phyloP scores from a whole-genome alignment of 108 stramenopile genomes.

The Thalassiosira profunda region DNA sequence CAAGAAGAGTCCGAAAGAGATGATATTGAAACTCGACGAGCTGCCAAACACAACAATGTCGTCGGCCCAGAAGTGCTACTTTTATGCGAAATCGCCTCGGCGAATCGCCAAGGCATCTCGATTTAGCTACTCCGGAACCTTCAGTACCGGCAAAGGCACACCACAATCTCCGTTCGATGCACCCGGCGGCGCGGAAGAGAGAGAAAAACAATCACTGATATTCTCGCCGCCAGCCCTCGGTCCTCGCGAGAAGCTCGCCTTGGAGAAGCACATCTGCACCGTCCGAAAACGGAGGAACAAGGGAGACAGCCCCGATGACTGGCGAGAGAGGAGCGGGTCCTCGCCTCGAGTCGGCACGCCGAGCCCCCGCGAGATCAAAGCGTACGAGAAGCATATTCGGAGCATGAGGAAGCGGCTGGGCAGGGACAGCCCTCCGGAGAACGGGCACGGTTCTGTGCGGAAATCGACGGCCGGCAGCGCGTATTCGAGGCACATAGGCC shows the following conservation, averaged over 20 bases:
- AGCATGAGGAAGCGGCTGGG: slow-evolving; percentile 3
- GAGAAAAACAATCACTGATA: neutral
- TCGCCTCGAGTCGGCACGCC: neutral
- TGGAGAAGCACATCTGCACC: neutral
- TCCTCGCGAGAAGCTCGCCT: neutral
- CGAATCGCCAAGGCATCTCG: neutral
- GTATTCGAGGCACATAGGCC: too few relatives aligned
- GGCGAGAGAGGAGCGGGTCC: neutral
- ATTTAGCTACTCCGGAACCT: neutral
- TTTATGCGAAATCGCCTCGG: too few relatives aligned
- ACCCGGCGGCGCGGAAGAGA: neutral
- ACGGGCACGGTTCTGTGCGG: neutral
- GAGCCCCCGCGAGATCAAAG: slow-evolving; percentile 8
- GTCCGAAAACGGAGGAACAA: neutral
- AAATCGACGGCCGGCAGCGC: too few relatives aligned
- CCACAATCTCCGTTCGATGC: neutral
- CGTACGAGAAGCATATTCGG: slow-evolving; percentile 9
- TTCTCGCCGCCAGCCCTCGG: neutral
- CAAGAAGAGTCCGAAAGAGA: too few relatives aligned
- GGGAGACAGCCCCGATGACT: neutral
- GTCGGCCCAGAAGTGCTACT: slow-evolving; percentile 13
- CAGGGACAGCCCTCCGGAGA: neutral
- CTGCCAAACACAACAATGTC: slow-evolving; percentile 10
- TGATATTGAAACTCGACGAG: too few relatives aligned
- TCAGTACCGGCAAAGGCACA: neutral